Percentiles rank a stretch among this genome's conserved stretches.
phyloP scores from a whole-genome alignment of 495 filamentous ascomycete genomes.

The Neurospora sp. region DNA sequence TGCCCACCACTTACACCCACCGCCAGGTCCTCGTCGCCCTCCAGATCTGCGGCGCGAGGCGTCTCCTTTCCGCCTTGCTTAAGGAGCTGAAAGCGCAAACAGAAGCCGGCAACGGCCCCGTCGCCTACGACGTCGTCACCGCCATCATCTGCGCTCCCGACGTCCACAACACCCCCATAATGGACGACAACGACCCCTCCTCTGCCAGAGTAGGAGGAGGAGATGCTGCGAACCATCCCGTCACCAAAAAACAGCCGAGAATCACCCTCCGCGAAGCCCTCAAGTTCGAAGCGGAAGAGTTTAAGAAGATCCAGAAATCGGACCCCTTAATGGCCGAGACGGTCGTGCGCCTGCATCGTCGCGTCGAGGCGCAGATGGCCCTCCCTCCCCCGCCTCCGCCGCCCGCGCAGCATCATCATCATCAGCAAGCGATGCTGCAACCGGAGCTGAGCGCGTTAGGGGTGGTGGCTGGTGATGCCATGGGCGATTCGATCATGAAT shows the following conservation, averaged over 20 bases:
- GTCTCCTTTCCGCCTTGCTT: conserved; percentile 51
- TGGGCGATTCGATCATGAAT: conserved; percentile 16
- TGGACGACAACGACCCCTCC: conserved; percentile 21
- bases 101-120: conserved; percentile 42
- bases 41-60: conserved; percentile 58
- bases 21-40: conserved; percentile 57
- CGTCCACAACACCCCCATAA: conserved; percentile 20
- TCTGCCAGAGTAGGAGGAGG: conserved; percentile 10
- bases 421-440: conserved; percentile 12
- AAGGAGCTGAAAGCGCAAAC: conserved; percentile 54
- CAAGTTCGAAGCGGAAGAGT: conserved; percentile 50
- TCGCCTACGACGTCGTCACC: conserved; percentile 64
- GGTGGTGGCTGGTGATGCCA: conserved; percentile 17
- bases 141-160: conserved; percentile 66
- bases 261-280: conserved; percentile 60
- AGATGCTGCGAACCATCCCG: conserved; percentile 11
- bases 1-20: conserved; percentile 70
- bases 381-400: conserved; percentile 21
- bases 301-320: conserved; percentile 48
- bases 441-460: conserved; percentile 16
- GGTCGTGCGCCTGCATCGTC: conserved; percentile 63
- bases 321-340: conserved; percentile 55
- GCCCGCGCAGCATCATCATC: background rate
- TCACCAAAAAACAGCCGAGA: conserved; percentile 16
- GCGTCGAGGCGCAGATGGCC: conserved; percentile 54